Evolutionary conservation across 75 land plant species (phyloP), one percentile per base, ranked within the genome.

Genomic region (Pseudotsuga menziesii): DNA sequence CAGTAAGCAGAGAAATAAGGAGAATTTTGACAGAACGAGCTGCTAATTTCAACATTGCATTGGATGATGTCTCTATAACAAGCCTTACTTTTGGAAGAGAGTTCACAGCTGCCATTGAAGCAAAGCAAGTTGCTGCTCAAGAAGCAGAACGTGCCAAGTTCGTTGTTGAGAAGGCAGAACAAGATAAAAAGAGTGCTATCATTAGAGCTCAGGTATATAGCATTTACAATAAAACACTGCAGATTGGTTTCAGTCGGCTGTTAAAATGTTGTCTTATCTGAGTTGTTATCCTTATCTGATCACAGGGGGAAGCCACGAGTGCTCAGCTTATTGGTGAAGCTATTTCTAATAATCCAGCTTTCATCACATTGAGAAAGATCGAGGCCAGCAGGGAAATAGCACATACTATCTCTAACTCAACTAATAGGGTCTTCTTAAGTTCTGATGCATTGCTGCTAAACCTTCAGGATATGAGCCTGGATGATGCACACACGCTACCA

Each of bases 81-180:
- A 78, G 63, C 56, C 85, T 91, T 32, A 84, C 92, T 48, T 91
- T 89, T 75, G 91, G 93, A 73, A 84, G 73, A 66, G 91, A 91
- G 84, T 91, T 89, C 78, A 86, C 93, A 17, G 86, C 89, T 69
- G 92, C 92, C 57, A 86, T 90, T 56, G 91, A 88, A 78, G 83
- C 85, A 12, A 88, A 88, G 71, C 90, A 88, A 76, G 89, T 88
- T 69, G 90, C 90, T 74, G 91, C 91, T 61, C 93, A 89, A 75
- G 91, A 89, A 75, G 91, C 91, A 35, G 91, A 89, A 67, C 82
- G 91, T 57, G 91, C 91, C 22, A 89, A 88, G 77, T 89, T 85
- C 70, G 83, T 89, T 54, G 91, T 89, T n/a, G 91, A 89, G 75
- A 89, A 89, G 69, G 91, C 91, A 26, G 91, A 89, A 80, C 91